Evolutionary conservation across 148 eudicot species (phyloP).

Genomic region (Rhododendron williamsianum): DNA sequence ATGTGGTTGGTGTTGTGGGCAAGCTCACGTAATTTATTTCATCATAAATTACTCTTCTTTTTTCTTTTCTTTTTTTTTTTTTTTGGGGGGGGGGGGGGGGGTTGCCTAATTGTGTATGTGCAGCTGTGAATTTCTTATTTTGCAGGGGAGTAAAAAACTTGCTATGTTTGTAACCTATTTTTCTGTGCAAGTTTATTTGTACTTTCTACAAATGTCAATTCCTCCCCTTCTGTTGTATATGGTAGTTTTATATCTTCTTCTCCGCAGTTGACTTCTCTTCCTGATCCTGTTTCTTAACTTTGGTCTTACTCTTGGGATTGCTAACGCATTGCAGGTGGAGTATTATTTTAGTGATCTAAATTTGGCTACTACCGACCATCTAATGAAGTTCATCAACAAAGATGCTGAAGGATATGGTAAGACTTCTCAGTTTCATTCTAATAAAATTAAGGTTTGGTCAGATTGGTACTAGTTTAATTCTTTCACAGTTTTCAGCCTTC

Average conservation of each 20-base stretch:
- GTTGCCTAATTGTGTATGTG: not conserved
- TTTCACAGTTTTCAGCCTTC: not conserved
- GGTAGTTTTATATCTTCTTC: not conserved
- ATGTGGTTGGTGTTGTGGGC: not conserved
- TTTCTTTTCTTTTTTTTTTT: no score
- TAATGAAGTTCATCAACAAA: constrained; percentile 75
- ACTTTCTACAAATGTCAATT: not conserved
- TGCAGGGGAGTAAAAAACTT: not conserved
- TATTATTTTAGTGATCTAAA: constrained; percentile 96
- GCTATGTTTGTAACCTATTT: not conserved
- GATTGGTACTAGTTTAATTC: not conserved
- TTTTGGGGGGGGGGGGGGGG: no score
- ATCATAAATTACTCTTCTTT: no score
- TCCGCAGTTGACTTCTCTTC: not conserved
- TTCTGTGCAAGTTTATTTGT: not conserved
- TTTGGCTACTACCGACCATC: constrained; percentile 93
- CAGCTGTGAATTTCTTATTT: not conserved
- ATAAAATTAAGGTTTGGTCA: not conserved
- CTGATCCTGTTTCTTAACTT: not conserved
- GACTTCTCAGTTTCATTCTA: constrained; percentile 15
- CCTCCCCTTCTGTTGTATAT: not conserved
- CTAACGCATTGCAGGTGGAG: constrained; percentile 64
- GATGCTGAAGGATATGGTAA: constrained; percentile 93
- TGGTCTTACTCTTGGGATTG: constrained; percentile 5
- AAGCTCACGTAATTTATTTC: not conserved